Base-by-base conservation (phyloP, 2,329 filamentous ascomycete species). In the Neofusicoccum sp. region DNA sequence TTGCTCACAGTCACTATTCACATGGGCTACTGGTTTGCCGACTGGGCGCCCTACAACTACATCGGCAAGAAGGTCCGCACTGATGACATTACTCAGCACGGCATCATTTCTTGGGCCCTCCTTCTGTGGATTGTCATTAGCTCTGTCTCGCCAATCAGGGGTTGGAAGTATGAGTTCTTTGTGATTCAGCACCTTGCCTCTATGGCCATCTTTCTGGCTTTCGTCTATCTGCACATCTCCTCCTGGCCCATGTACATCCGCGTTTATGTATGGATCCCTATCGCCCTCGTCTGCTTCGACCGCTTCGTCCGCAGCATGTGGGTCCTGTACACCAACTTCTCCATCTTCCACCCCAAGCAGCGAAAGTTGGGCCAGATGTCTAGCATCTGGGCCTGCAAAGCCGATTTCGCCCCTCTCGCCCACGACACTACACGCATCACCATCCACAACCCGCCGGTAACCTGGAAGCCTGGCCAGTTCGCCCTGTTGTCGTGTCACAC, bases 151-250 rank as follows among this genome's bases (percentile, higher is more conserved):
- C 88, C 88, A 0, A 75, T 90, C 34, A 82, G 88, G 4, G 80
- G 84, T n/a, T 78, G 86, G 75, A 80, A 81, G 6, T 90, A 90
- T 70, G 88, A 91, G 74, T 62, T 89, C 0, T 91, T 90, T 69
- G 82, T 90, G 14, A 66, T 85, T 3, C 88, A 91, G 71, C 88
- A 91, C 69, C 75, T 90, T 28, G 70, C 84, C 14, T 83, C 85
- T 3, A 86, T 86, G 60, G 78, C 82, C 31, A 68, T 87, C 26
- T 82, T 90, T 67, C 74, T 89, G 38, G 88, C 83, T 75, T 77
- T 88, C 41, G 72, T 89, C 8, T 85, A 87, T 66, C 74, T 81
- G 38, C 88, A 91, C 69, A 80, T 88, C 3, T 40, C 24, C 24
- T 61, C 59, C 33, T 61, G 59, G 59, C 87, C 88, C 1, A 67